Base-by-base conservation (phyloP, 192 early-diverging fungal species). In the Anaeromyces robustus region DNA sequence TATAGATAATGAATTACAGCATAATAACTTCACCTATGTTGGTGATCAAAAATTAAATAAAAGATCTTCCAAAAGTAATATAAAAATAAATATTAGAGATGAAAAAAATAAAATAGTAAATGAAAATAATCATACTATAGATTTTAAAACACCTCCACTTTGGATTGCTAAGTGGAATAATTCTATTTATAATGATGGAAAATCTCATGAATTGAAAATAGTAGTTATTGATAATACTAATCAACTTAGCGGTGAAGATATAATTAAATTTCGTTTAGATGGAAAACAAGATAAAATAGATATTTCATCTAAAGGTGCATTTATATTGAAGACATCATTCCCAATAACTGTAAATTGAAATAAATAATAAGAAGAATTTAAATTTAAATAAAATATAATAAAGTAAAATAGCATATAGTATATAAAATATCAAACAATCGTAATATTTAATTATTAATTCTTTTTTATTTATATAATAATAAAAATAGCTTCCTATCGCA, bases 81-180 rank as follows among this genome's bases (percentile, higher is more conserved):
- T n/a, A 78, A 81, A 79, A 30, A 26, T 13, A 16, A 30, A 22
- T 81, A 30, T 78, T 12, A 85, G 83, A 41, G 89, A 89, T 79
- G 17, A 14, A 16, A 7, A 81, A 14, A 4, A 29, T 43, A 4
- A 12, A 7, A 7, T 12, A 7, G 3, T 29, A 12, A 30, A 30
- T 29, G 12, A 83, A 86, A 79, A n/a, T n/a, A n/a, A 85, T 17
- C 80, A 84, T 31, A 81, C 82, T 5, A 83, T 52, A 5, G 77
- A 80, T 0, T 80, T 84, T 28, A 82, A 85, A 3, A 82, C 89
- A 37, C 83, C 94, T 12, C 95, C 94, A 13, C 86, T 97, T 29
- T 97, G 94, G 90, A 86, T 87, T 0, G 82, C 86, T 2, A 85
- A 86, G 17, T 97, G 95, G 95, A 86, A 94, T 81, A 89, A 94